A percentile compares a stretch with the other conserved stretches of the same genome.
phyloP scores from a whole-genome alignment of 108 stramenopile genomes.

The Pseudonitzschia multiseries region DNA sequence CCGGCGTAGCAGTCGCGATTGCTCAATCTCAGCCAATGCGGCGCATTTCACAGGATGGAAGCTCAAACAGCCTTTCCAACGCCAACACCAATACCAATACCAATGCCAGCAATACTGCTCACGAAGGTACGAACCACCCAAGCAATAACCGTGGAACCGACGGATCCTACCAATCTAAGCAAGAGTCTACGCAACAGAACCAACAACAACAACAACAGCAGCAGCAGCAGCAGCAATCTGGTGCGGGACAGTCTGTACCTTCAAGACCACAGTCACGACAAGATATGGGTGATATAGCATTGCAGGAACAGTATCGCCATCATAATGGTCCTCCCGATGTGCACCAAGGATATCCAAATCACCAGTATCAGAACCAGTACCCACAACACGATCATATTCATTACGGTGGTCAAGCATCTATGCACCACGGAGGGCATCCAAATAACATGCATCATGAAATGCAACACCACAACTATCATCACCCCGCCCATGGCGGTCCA shows the following conservation, averaged over 20 bases:
- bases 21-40: not conserved
- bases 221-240: not conserved
- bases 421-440: conserved; percentile 10
- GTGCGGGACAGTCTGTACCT: not conserved
- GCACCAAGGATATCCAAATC: not conserved
- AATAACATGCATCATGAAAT: conserved; percentile 3
- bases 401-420: conserved; percentile 4
- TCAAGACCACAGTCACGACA: not conserved
- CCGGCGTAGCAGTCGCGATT: conserved; percentile 2
- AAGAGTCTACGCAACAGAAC: not conserved
- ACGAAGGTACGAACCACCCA: not conserved
- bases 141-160: not conserved
- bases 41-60: not conserved
- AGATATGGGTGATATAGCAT: not conserved
- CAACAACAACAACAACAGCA: too few relatives aligned
- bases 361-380: not conserved
- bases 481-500: conserved; percentile 13
- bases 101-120: too few relatives aligned
- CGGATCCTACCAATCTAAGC: not conserved
- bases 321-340: not conserved
- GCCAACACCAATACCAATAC: too few relatives aligned
- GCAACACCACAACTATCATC: conserved; percentile 20
- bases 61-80: too few relatives aligned
- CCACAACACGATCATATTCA: not conserved
- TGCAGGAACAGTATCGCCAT: not conserved